Evolutionary conservation across 331 rosid species (phyloP).

Genomic region (Malus hybrid): DNA sequence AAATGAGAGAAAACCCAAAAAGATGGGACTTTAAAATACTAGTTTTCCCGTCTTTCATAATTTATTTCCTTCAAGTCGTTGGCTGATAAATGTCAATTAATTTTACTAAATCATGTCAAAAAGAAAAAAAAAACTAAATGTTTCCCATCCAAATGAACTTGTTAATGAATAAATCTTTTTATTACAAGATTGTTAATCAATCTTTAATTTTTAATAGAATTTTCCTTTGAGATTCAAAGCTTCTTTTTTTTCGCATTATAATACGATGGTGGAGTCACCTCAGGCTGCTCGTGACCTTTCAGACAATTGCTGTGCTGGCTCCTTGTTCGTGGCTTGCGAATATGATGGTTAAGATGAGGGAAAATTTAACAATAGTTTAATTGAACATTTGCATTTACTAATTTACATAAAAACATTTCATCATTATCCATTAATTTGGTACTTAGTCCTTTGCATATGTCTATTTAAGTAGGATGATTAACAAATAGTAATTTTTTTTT

Average conservation of each 20-base stretch:
- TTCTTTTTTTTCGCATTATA: neutral
- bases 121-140: neutral
- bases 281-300: neutral
- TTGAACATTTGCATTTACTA: neutral
- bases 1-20: no score
- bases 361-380: neutral
- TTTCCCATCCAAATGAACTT: neutral
- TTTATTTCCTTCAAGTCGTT: neutral
- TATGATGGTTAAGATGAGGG: neutral
- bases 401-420: neutral
- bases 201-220: neutral
- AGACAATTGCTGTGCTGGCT: neutral
- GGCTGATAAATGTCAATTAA: neutral
- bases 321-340: neutral
- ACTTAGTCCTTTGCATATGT: no score
- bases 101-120: neutral
- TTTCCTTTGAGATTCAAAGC: neutral
- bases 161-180: no score
- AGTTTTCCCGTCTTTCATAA: neutral
- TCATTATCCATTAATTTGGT: no score
- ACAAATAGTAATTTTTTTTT: no score
- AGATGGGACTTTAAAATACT: neutral
- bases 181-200: neutral
- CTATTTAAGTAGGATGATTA: no score
- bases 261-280: neutral